Conservation (phyloP, 116 monocot species). For the Iris pallida region DNA sequence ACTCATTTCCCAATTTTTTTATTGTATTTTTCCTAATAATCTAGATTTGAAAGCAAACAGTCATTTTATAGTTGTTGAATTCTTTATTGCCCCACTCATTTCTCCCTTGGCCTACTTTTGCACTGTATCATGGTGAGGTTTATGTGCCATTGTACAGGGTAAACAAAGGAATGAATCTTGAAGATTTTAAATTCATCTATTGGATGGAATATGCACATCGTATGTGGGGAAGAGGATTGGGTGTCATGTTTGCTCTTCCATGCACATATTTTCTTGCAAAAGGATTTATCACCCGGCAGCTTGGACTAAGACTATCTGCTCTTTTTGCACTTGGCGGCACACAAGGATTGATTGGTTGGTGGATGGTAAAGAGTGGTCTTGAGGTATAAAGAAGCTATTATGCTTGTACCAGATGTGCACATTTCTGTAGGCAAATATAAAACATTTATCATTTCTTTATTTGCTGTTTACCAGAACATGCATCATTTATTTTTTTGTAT, state of each 20-base stretch:
- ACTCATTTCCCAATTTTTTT: not conserved
- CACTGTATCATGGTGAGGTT: not conserved
- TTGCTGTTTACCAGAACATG: no score
- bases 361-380: conserved; percentile 98
- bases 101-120: not conserved
- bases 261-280: conserved; percentile 78
- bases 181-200: conserved; percentile 97
- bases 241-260: conserved; percentile 75
- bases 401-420: not conserved
- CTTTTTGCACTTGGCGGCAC: conserved; percentile 89
- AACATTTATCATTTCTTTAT: no score
- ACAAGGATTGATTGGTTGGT: conserved; percentile 96
- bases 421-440: not conserved
- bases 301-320: conserved; percentile 69
- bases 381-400: conserved; percentile 44
- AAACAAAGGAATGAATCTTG: conserved; percentile 85
- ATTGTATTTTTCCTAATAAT: not conserved
- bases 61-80: not conserved
- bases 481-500: no score
- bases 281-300: conserved; percentile 78
- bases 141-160: conserved; percentile 40
- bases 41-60: not conserved
- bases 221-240: conserved; percentile 97
- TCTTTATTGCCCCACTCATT: not conserved
- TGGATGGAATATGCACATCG: conserved; percentile 99